phyloP scores from a whole-genome alignment of 2,329 filamentous ascomycete genomes.

The Chaetomiaceae sp. region DNA sequence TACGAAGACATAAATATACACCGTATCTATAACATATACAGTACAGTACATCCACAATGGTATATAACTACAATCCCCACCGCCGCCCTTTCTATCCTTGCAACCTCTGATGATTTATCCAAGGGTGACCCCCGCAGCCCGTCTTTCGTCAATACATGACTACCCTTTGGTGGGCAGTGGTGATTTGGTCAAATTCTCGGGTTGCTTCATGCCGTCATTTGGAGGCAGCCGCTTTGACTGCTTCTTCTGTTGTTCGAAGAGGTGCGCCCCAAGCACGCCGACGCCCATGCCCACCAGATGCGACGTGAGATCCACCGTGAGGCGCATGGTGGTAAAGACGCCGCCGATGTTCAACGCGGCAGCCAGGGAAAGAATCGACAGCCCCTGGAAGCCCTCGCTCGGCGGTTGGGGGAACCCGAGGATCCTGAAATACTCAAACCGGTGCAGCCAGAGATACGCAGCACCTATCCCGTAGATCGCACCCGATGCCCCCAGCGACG shows the following conservation, averaged over 20 bases:
- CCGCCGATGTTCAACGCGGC: constrained; percentile 48
- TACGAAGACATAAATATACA: no score
- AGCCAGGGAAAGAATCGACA: constrained; percentile 50
- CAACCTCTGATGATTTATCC: no score
- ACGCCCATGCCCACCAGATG: constrained; percentile 50
- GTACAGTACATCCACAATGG: no score
- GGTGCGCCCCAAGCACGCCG: constrained; percentile 41
- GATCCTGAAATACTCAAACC: constrained; percentile 53
- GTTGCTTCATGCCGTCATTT: no score
- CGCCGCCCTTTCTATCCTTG: no score
- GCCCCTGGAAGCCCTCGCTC: constrained; percentile 48
- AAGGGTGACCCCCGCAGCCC: no score
- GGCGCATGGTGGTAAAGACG: constrained; percentile 40
- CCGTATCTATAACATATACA: not conserved
- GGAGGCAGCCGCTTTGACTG: constrained; percentile 18
- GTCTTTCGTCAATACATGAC: no score
- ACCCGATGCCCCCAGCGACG: constrained; percentile 64
- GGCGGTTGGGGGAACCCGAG: constrained; percentile 54
- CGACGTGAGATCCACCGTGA: constrained; percentile 48
- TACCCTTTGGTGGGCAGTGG: no score
- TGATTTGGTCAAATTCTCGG: no score
- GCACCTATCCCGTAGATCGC: constrained; percentile 57
- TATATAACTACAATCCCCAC: no score
- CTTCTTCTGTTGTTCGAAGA: constrained; percentile 32
- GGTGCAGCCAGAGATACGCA: constrained; percentile 59